phyloP scores from a whole-genome alignment of 768 basidiomycete species.

The Harrya chromipes region DNA sequence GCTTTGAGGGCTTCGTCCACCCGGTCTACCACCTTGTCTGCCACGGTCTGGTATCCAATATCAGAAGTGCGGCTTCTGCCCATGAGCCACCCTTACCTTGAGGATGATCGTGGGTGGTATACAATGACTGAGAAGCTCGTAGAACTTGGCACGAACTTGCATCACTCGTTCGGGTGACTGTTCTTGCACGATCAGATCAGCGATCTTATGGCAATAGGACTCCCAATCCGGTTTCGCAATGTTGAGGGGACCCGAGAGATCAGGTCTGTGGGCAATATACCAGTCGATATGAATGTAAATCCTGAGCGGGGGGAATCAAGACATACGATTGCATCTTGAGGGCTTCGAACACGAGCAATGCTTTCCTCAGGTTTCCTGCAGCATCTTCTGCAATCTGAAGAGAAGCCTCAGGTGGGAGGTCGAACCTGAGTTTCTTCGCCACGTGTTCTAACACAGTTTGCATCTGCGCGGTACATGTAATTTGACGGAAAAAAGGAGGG shows the following conservation, averaged over 20 bases:
- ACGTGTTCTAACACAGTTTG: constrained; percentile 72
- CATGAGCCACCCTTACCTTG: constrained; percentile 52
- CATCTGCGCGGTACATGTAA: constrained; percentile 54
- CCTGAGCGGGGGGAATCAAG: neutral
- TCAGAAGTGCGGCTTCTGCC: constrained; percentile 1
- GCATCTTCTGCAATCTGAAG: constrained; percentile 78
- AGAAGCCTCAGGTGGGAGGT: constrained; percentile 75
- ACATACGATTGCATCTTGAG: constrained; percentile 94
- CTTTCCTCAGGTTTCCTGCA: constrained; percentile 90
- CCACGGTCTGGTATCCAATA: constrained; percentile 65
- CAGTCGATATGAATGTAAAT: neutral
- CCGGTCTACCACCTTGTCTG: constrained; percentile 79
- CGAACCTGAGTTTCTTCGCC: constrained; percentile 74
- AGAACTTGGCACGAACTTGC: constrained; percentile 90
- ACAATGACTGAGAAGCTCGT: constrained; percentile 94
- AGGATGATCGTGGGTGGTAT: constrained; percentile 91
- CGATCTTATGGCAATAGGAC: constrained; percentile 90
- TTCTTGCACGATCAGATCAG: constrained; percentile 83
- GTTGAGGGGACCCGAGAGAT: constrained; percentile 69
- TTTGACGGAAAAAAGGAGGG: neutral
- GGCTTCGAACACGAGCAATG: constrained; percentile 90
- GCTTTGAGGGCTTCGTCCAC: constrained; percentile 90
- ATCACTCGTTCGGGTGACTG: constrained; percentile 88
- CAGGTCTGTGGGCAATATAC: constrained; percentile 51
- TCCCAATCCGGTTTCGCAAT: constrained; percentile 99